phyloP scores from a whole-genome alignment of 306 rosid genomes.

The Ziziphus jujuba region DNA sequence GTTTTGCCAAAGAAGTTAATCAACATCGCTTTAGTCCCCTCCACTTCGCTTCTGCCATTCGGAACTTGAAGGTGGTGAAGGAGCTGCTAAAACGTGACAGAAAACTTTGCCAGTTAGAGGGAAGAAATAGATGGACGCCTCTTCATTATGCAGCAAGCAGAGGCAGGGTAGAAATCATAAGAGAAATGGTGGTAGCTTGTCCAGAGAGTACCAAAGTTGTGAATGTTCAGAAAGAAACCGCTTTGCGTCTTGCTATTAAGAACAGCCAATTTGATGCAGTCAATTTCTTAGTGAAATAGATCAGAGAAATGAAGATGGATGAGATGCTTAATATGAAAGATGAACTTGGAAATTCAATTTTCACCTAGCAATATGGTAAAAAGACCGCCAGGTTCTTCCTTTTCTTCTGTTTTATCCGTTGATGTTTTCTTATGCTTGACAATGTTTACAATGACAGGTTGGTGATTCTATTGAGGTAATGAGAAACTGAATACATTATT shows the following conservation, averaged over 20 bases:
- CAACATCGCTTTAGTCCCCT: slow-evolving; percentile 26
- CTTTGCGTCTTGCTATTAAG: slow-evolving; percentile 35
- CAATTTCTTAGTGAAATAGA: slow-evolving; percentile 13
- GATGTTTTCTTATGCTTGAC: background rate
- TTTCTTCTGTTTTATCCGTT: background rate
- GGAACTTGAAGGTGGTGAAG: slow-evolving; percentile 26
- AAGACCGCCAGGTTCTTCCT: slow-evolving; percentile 22
- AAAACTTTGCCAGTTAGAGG: slow-evolving; percentile 23
- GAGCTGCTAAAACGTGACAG: slow-evolving; percentile 22
- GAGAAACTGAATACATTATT: no score
- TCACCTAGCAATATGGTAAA: slow-evolving; percentile 37
- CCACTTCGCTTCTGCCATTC: no score
- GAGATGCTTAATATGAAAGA: slow-evolving; percentile 14
- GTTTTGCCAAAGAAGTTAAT: slow-evolving; percentile 21
- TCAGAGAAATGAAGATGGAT: slow-evolving; percentile 13
- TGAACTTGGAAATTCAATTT: slow-evolving; percentile 24
- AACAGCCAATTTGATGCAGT: slow-evolving; percentile 24
- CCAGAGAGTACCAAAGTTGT: slow-evolving; percentile 33
- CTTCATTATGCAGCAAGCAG: slow-evolving; percentile 36
- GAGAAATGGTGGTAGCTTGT: slow-evolving; percentile 28
- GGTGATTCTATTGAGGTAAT: no score
- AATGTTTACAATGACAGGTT: no score
- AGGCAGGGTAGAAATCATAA: slow-evolving; percentile 25
- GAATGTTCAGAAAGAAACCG: slow-evolving; percentile 21
- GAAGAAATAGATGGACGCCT: slow-evolving; percentile 35